These are phyloP conservation scores for Phoma sp. DNA, from an alignment of 2,329 filamentous ascomycete genomes.

Conservation along the genomic window DNA sequence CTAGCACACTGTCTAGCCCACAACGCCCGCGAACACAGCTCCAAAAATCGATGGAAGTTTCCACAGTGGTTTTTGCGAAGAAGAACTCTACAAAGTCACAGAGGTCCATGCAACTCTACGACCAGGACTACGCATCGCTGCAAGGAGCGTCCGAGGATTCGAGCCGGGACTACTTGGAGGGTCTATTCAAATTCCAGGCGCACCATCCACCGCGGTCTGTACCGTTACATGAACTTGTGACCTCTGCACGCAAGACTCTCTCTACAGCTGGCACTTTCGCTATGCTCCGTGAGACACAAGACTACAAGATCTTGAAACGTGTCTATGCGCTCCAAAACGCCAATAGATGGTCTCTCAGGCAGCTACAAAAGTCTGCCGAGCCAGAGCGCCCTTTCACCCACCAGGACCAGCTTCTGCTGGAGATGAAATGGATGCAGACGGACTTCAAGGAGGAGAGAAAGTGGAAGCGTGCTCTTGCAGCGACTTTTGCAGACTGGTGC, in stretches of 20 bases:
- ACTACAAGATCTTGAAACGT: slow-evolving; percentile 81
- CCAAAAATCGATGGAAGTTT: slow-evolving; percentile 66
- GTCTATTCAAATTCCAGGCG: slow-evolving; percentile 63
- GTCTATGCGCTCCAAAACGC: slow-evolving; percentile 91
- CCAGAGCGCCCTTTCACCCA: slow-evolving; percentile 78
- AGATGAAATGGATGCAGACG: slow-evolving; percentile 98
- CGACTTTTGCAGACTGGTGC: slow-evolving; percentile 80
- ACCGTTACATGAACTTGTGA: slow-evolving; percentile 72
- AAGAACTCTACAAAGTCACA: slow-evolving; percentile 48
- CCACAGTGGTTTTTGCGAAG: slow-evolving; percentile 80
- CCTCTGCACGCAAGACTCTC: slow-evolving; percentile 86
- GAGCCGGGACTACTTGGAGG: slow-evolving; percentile 65
- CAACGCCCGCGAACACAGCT: slow-evolving; percentile 29
- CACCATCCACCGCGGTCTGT: slow-evolving; percentile 61
- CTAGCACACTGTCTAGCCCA: slow-evolving; percentile 39
- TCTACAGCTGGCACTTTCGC: slow-evolving; percentile 85
- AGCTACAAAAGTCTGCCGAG: slow-evolving; percentile 83
- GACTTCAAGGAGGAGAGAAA: slow-evolving; percentile 94
- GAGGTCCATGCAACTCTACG: slow-evolving; percentile 41
- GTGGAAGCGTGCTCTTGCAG: slow-evolving; percentile 85
- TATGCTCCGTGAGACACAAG: slow-evolving; percentile 83
- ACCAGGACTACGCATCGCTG: slow-evolving; percentile 51
- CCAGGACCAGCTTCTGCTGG: slow-evolving; percentile 83
- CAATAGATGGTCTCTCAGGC: slow-evolving; percentile 90
- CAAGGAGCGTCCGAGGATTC: slow-evolving; percentile 56